Base-by-base conservation (phyloP, 73 alveolate species). In the Paramecium pentaurelia region DNA sequence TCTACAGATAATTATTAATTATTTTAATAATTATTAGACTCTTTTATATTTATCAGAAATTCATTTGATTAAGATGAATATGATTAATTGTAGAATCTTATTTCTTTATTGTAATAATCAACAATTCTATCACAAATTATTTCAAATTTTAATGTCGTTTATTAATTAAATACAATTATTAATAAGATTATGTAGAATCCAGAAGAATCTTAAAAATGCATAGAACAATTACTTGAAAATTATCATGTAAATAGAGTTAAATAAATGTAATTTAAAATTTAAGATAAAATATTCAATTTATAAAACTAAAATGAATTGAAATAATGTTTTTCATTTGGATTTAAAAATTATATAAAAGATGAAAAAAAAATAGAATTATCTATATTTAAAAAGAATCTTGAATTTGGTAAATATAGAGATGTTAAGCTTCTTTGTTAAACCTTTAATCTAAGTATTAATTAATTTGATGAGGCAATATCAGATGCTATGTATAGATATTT, bases 351-450 rank as follows among this genome's bases (percentile, higher is more conserved):
- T 68, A 75, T 75, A 2, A 34, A 30, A 11, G 45, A 40, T 44
- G 68, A 36, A 0, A 32, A 30, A 45, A 25, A 45, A 80, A 49
- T 80, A 12, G 91, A 80, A 25, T 1, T 32, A 20, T 18, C 58
- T 9, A 22, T 80, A 25, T 80, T 80, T 44, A 80, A 28, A 22
- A 80, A 80, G 58, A 38, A 27, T 25, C 25, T 80, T 3, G 91
- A 80, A 38, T 80, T 45, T 80, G 91, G 91, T 9, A 80, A 80
- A 80, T 80, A 80, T 10, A 80, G 75, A 49, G 91, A 80, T 18
- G 45, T n/a, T 12, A 80, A 45, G n/a, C 27, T 27, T 22, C 36
- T 80, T 18, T 80, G 37, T 27, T 8, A 60, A 45, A 5, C 30
- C 10, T 80, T 80, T 18, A 25, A 22, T 27, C 22, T 80, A 80